Evolutionary conservation across 371 early-diverging fungal genomes (phyloP), one percentile per base, ranked within the genome.

Genomic region (Mortierella sp.): DNA sequence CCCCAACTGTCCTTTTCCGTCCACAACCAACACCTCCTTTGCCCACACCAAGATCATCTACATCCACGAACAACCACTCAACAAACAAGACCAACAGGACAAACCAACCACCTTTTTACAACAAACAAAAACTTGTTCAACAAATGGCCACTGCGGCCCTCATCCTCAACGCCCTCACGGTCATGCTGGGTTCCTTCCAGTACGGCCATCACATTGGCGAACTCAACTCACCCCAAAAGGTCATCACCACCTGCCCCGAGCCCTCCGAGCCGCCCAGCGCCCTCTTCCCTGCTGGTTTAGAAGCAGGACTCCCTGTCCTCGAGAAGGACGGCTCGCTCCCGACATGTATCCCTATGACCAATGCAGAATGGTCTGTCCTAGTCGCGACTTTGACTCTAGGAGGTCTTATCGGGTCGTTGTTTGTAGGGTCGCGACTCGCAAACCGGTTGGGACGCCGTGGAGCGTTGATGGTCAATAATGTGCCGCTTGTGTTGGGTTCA

Each of bases 191-290:
- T 32, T 91, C 96, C 11, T 93, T 97, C 71, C 96, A 96, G 77
- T 97, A 91, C 88, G 97, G 97, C 12, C 96, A 95, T 78, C 95
- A 96, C 83, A 95, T 94, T 76, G 95, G 96, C 2, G 96, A 95
- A 87, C 91, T 96, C 43, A 96, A 96, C 79, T 95, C 93, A 27
- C 95, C 96, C 10, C 92, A 94, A 75, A 77, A 89, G 46, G 92
- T 94, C 58, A 95, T 97, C 55, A 90, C 95, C 0, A 88, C 91
- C 76, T 95, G 95, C 72, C 83, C 88, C 48, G 82, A 83, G 51
- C 68, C 75, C 3, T n/a, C 49, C 49, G 55, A 48, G 75, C 80
- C 43, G 48, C 60, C 29, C 24, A 46, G 21, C 58, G 27, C 63
- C 27, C 68, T 48, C 32, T 71, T 4, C 24, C 77, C 51, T 4